Evolutionary conservation across 352 stramenopile species (phyloP), one percentile per base, ranked within the genome.

Genomic region (Phytopythium chamaehyphon): DNA sequence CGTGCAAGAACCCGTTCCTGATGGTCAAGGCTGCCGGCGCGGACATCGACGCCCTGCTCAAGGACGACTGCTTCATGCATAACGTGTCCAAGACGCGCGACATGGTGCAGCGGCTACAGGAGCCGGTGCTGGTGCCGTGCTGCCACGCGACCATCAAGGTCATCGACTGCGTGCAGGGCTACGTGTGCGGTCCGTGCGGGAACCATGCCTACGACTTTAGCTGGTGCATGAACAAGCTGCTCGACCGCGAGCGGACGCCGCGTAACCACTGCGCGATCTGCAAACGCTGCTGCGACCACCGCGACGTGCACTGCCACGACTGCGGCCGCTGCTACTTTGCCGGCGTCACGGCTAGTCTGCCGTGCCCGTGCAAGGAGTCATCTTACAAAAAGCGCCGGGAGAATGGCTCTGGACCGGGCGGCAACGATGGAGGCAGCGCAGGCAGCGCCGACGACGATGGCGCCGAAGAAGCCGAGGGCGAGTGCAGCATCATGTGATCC

Each of bases 51-150:
- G 76, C 76, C 15, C 48, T 93, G 43, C 62, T 89, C 1, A 57
- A 87, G 50, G 83, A 93, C 56, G 68, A 71, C 54, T 93, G 83
- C 59, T 93, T 93, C 57, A 93, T 93, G 83, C 83, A 93, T 66
- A 93, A 93, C 50, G 74, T 91, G 44, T 86, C 73, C 47, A 90
- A 90, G 71, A 91, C 78, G 31, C 73, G 83, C 48, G 79, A 91
- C 71, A 93, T 93, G 83, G 76, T 88, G 43, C 55, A 65, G 52
- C 73, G 82, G 15, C 66, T 93, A 40, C 73, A 90, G 47, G 83
- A 93, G 51, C 51, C 59, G 15, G 75, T 93, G 40, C 43, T 54
- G 7, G 76, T 90, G 43, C 76, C 83, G 44, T 93, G 83, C 52
- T 89, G 78, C 57, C 46, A 63, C 19, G 37, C 64, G 18, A 61